Evolutionary conservation across 306 rosid species (phyloP), one percentile per base, ranked within the genome.

Genomic region (Prunus salicina): DNA sequence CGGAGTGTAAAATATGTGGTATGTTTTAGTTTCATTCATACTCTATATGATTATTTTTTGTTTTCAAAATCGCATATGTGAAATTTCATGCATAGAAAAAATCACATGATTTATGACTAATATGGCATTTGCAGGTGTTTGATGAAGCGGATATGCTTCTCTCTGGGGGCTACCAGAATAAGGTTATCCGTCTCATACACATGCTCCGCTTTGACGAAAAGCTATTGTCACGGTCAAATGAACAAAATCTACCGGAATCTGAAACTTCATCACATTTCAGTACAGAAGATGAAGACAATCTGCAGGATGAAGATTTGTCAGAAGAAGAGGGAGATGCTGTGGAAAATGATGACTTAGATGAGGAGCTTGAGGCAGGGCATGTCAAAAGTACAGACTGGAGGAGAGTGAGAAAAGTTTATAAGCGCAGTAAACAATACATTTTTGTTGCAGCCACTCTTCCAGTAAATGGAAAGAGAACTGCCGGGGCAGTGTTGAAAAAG

Each of bases 71-170:
- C 30, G 32, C 13, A 53, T 50, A 28, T 76, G 12, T 6, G 6
- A 16, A n/a, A 34, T 46, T 20, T 12, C 61, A 47, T 20, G 30
- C 19, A 27, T 28, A 41, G 13, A 30, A 0, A 19, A 19, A 53
- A 62, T 19, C 18, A 28, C 61, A 13, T 50, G 16, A 45, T 69
- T 27, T 76, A 11, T 81, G 60, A 51, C 57, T 18, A 43, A 55
- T 70, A 53, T 65, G 71, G 22, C 30, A 30, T 19, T 65, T 27
- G n/a, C 79, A 95, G 98, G 98, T 95, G 60, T 95, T 95, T 81
- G 98, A 95, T 89, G 98, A 95, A 85, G 98, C 97, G 32, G 98
- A 92, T 73, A 92, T 95, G 98, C 98, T 95, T 86, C 93, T 95
- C 73, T 86, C 89, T 76, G 98, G 98, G 63, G 84, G 98, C 61